These are phyloP conservation scores for Mycena galericulata DNA, from an alignment of 768 basidiomycete genomes.

Conservation along the genomic window DNA sequence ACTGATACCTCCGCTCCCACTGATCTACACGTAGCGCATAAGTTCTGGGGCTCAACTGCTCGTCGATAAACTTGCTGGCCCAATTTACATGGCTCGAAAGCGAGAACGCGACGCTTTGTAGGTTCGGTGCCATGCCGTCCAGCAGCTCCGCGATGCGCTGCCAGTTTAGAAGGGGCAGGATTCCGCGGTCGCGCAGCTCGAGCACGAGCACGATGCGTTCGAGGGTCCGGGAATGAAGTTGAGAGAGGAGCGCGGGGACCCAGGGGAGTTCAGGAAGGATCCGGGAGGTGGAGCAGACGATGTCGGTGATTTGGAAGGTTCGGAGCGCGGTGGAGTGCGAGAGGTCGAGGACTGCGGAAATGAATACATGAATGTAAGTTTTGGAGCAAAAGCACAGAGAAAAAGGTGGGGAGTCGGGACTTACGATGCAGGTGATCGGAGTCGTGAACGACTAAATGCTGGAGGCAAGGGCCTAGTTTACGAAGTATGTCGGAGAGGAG, in stretches of 20 bases:
- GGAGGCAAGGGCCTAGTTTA: neutral
- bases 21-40: neutral
- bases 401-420: neutral
- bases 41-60: neutral
- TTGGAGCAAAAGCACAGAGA: neutral
- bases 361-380: neutral
- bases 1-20: neutral
- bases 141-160: neutral
- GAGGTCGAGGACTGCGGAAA: neutral
- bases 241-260: neutral
- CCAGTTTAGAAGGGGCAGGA: neutral
- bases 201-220: neutral
- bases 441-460: neutral
- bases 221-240: neutral
- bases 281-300: neutral
- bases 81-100: slow-evolving; percentile 3
- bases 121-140: neutral
- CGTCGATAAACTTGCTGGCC: slow-evolving; percentile 1
- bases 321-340: neutral
- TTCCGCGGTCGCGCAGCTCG: neutral
- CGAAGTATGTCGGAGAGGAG: neutral
- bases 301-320: neutral
- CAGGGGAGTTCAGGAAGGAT: neutral
- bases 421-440: neutral
- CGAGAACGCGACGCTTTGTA: neutral